Evolutionary conservation across 257 asterid genomes (phyloP), one percentile per base, ranked within the genome.

Genomic region (Thymus mandschuricus): DNA sequence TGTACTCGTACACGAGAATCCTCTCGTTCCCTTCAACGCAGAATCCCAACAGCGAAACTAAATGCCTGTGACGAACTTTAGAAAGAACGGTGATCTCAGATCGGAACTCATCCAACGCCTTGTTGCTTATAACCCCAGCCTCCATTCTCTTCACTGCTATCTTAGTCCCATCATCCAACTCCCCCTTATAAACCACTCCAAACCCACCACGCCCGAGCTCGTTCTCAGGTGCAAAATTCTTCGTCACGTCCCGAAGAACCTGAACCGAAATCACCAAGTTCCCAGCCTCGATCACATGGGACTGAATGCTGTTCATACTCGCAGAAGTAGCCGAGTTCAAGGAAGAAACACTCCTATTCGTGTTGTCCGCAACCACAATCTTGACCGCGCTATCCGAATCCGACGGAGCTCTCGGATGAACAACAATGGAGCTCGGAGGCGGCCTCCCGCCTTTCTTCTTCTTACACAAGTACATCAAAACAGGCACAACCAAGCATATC

Each of bases 71-170:
- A 13, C 98, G 92, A 59, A 92, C 98, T 79, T 90, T 92, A 0
- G 97, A 92, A 27, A 92, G 91, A 59, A 92, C 96, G 0, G 88
- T 85, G 2, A 92, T 92, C 83, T 92, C 97, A 0, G 96, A 86
- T 60, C 80, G 96, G 66, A 92, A 92, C 46, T 92, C 97, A 28
- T 88, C 95, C 72, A 88, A 66, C 0, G 87, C 98, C 75, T 92
- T 92, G 82, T 57, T 83, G 75, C 84, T 84, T 29, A 90, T 66
- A 7, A 87, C 84, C 21, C 95, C 96, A 2, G 86, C 78, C 73
- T 92, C 98, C 98, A 92, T 92, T 81, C 98, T 83, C 72, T 92
- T 90, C 33, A 92, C 98, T 2, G 97, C 97, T 60, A 92, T 92
- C 55, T 83, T 82, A 31, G 98, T 88, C 40, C 97, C 97, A 69